A percentile compares a stretch with the other conserved stretches of the same genome.
phyloP scores from a whole-genome alignment of 352 stramenopile genomes.

The Globisporangium irregulare region DNA sequence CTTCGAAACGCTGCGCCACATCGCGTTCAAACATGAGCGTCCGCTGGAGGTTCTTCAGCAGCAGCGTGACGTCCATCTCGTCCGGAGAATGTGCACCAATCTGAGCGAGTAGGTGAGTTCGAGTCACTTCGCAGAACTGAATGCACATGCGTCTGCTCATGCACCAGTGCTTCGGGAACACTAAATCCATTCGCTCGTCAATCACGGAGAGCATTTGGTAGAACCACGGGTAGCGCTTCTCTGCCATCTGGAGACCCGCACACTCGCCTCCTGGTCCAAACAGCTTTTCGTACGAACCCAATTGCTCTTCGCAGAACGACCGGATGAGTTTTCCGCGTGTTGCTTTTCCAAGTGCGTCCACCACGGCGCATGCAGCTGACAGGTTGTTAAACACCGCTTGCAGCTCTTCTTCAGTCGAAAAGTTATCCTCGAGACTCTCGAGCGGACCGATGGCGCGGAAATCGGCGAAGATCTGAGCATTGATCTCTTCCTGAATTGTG shows the following conservation, averaged over 20 bases:
- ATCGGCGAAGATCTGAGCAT: slow-evolving; percentile 86
- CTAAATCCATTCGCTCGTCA: slow-evolving; percentile 83
- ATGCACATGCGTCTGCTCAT: slow-evolving; percentile 92
- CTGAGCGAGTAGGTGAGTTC: slow-evolving; percentile 64
- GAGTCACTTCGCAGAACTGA: slow-evolving; percentile 89
- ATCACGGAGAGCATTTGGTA: slow-evolving; percentile 70
- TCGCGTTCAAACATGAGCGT: slow-evolving; percentile 82
- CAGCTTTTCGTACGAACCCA: slow-evolving; percentile 56
- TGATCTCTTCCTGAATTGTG: slow-evolving; percentile 87
- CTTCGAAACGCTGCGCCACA: slow-evolving; percentile 68
- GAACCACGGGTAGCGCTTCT: slow-evolving; percentile 80
- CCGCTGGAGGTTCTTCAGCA: slow-evolving; percentile 70
- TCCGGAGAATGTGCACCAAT: slow-evolving; percentile 65
- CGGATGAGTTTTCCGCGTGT: slow-evolving; percentile 69
- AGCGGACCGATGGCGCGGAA: slow-evolving; percentile 85
- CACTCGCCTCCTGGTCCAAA: slow-evolving; percentile 63
- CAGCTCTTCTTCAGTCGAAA: slow-evolving; percentile 59
- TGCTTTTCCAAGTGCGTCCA: slow-evolving; percentile 67
- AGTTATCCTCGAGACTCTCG: slow-evolving; percentile 71
- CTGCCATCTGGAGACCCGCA: slow-evolving; percentile 51
- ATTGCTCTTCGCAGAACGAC: slow-evolving; percentile 68
- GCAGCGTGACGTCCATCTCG: slow-evolving; percentile 67
- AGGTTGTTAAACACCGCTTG: slow-evolving; percentile 69
- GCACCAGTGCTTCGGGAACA: slow-evolving; percentile 97
- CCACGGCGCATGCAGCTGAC: slow-evolving; percentile 56